Conservation (phyloP, 1,284 basidiomycete species). For the Xerocomus minutiporus region DNA sequence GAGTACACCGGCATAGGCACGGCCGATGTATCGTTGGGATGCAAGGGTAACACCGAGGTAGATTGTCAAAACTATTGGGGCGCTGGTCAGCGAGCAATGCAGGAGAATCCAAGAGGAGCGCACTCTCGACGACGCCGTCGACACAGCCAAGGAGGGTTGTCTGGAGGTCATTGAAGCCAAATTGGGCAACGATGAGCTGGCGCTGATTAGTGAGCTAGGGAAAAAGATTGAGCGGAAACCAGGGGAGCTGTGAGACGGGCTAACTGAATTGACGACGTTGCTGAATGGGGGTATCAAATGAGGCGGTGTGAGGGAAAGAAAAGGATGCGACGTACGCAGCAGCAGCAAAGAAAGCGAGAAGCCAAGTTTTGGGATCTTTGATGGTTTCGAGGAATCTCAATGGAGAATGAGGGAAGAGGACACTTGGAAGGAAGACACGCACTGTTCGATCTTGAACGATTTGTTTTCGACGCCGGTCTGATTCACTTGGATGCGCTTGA, state of each 20-base stretch:
- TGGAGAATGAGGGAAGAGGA: constrained; percentile 11
- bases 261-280: constrained; percentile 54
- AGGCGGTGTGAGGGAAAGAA: constrained; percentile 6
- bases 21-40: constrained; percentile 45
- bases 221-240: constrained; percentile 2
- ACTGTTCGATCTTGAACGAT: constrained; percentile 74
- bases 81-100: constrained; percentile 4
- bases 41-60: constrained; percentile 57
- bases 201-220: constrained; percentile 69
- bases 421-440: constrained; percentile 22
- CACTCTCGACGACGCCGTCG: constrained; percentile 66
- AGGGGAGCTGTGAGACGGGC: background rate
- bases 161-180: constrained; percentile 67
- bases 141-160: constrained; percentile 77
- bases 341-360: constrained; percentile 64
- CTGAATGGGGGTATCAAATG: constrained; percentile 27
- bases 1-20: constrained; percentile 57
- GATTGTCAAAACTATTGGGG: constrained; percentile 50
- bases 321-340: constrained; percentile 37
- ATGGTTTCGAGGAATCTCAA: constrained; percentile 66
- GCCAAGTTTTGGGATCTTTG: constrained; percentile 68
- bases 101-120: background rate
- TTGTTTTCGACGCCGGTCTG: constrained; percentile 77
- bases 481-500: constrained; percentile 63
- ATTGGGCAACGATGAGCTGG: constrained; percentile 66